Conservation (phyloP, 169 alveolate genomes). For the Nephromyces sp. region DNA sequence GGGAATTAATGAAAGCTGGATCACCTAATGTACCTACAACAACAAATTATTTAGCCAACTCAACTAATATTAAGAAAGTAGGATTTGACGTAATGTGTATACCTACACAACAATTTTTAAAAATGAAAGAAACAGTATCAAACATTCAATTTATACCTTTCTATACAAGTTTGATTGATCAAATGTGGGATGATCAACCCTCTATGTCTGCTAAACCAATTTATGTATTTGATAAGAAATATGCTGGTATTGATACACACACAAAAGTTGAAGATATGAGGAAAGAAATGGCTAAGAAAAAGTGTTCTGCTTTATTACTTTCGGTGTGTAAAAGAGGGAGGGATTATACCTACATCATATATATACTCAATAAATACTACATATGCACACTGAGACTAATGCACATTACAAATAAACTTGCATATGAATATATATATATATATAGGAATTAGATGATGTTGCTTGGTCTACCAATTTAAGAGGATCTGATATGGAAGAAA, state of each 20-base stretch:
- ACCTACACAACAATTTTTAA: neutral
- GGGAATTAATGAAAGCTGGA: slow-evolving; percentile 40
- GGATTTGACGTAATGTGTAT: neutral
- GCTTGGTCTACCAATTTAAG: slow-evolving; percentile 94
- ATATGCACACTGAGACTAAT: no score
- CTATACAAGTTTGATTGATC: slow-evolving; percentile 21
- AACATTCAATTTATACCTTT: neutral
- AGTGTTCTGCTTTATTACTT: slow-evolving; percentile 17
- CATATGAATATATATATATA: no score
- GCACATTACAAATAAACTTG: no score
- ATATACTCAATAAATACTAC: no score
- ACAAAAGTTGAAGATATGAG: slow-evolving; percentile 13
- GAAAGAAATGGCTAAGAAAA: slow-evolving; percentile 11
- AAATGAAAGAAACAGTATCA: neutral
- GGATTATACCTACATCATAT: no score
- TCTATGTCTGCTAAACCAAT: neutral
- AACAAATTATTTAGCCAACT: neutral
- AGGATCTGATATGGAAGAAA: slow-evolving; percentile 89
- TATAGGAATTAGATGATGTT: slow-evolving; percentile 89
- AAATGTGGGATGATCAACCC: slow-evolving; percentile 29
- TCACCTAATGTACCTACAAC: slow-evolving; percentile 19
- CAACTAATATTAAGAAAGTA: neutral
- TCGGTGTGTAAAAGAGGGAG: no score
- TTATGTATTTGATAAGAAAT: neutral
- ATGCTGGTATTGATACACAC: slow-evolving; percentile 2